Base-by-base conservation (phyloP, 83 land plant species). In the Larix sibirica region DNA sequence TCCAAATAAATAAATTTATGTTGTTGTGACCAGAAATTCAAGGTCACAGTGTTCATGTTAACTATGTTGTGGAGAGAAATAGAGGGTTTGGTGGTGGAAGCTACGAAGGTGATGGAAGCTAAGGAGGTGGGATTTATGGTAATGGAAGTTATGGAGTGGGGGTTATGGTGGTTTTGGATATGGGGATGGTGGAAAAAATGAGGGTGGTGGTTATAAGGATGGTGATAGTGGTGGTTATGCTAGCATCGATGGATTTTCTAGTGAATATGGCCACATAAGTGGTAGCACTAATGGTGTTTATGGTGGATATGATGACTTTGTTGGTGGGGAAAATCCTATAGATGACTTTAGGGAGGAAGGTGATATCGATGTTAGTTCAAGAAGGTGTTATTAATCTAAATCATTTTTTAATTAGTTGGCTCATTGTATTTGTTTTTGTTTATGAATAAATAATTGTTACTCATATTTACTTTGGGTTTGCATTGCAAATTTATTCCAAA, bases 11-110 rank as follows among this genome's bases (percentile, higher is more conserved):
- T 26, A 7, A 21, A 20, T 3, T 42, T 44, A 9, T 3, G 21
- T 42, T 7, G 8, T 79, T 23, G 20, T 26, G 33, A 42, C 81
- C 82, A 84, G 84, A 85, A 62, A n/a, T 85, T 26, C 31, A 85
- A 61, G 86, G 86, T 23, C 61, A 80, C n/a, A 76, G 42, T 61
- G 79, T 85, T 18, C 71, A 83, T 42, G 86, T 85, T 23, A 81
- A 82, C 67, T 81, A 74, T 76, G 86, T 83, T 0, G 44, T 50
- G 20, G 86, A 85, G n/a, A 81, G 83, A 63, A 36, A 73, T n/a
- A 61, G 79, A 47, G 73, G 86, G 3, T 54, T 58, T 50, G 62
- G 83, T 2, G 71, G 80, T 42, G 83, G 83, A 3, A 71, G 80
- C 2, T 36, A 14, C 24, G 47, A 23, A 12, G 80, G 86, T 18